Conservation (phyloP, 257 asterid genomes). For the Nicotiana tabacum region DNA sequence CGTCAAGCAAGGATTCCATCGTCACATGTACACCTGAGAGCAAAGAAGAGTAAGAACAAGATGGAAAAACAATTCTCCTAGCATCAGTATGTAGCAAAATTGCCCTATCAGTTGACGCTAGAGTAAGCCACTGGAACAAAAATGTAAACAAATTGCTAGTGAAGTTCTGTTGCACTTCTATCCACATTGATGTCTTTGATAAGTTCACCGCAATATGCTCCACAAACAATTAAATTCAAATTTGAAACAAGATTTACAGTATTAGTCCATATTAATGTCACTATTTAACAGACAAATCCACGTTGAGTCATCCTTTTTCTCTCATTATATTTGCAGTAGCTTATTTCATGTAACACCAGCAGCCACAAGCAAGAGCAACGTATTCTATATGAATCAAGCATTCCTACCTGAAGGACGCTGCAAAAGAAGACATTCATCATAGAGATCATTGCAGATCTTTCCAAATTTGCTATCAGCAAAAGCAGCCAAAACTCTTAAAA, state of each 20-base stretch:
- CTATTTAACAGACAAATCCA: not conserved
- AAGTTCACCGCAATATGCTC: not conserved
- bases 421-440: not conserved
- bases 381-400: not conserved
- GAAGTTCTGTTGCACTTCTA: not conserved
- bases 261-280: not conserved
- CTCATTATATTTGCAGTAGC: not conserved
- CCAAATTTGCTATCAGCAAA: not conserved
- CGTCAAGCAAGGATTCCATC: constrained; percentile 74
- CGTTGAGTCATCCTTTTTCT: not conserved
- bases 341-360: not conserved
- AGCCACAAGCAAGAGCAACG: not conserved
- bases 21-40: constrained; percentile 79
- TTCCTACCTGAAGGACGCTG: not conserved
- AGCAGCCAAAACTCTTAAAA: not conserved
- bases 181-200: not conserved
- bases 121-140: not conserved
- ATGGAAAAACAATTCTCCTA: not conserved
- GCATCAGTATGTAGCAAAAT: not conserved
- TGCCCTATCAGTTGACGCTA: not conserved
- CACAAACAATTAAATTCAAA: not conserved
- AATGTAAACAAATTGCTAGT: not conserved
- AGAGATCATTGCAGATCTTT: not conserved
- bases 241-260: not conserved
- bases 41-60: not conserved